Evolutionary conservation across 2,329 filamentous ascomycete species (phyloP).

Genomic region (Penicillium polonicum): DNA sequence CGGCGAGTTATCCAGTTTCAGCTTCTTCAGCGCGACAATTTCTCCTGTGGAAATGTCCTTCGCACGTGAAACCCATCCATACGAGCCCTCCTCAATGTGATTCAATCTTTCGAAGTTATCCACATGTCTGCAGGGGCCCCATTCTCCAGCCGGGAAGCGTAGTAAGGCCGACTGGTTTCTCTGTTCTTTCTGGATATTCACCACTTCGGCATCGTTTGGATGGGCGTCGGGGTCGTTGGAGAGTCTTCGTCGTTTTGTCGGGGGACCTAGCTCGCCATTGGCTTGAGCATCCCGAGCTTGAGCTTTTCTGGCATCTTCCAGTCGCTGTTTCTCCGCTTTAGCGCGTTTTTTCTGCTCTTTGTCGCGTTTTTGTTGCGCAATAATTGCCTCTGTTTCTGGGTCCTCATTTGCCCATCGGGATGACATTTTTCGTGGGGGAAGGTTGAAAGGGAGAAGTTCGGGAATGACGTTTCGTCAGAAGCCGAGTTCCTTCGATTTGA

Average conservation of each 20-base stretch:
- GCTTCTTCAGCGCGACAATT: slow-evolving; percentile 86
- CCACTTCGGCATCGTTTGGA: slow-evolving; percentile 27
- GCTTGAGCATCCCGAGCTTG: slow-evolving; percentile 29
- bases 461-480: slow-evolving; percentile 26
- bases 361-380: slow-evolving; percentile 68
- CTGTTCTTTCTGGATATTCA: slow-evolving; percentile 21
- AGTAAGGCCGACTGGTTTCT: slow-evolving; percentile 58
- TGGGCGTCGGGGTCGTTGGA: slow-evolving; percentile 47
- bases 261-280: slow-evolving; percentile 42
- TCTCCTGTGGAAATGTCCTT: slow-evolving; percentile 70
- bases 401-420: slow-evolving; percentile 89
- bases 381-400: slow-evolving; percentile 71
- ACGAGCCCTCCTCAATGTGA: slow-evolving; percentile 95
- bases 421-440: slow-evolving; percentile 49
- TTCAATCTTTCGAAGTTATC: slow-evolving; percentile 91
- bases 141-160: slow-evolving; percentile 67
- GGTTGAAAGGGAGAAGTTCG: slow-evolving; percentile 5
- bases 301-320: slow-evolving; percentile 53
- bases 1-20: slow-evolving; percentile 78
- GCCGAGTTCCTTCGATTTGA: slow-evolving; percentile 35
- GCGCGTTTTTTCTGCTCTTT: slow-evolving; percentile 86
- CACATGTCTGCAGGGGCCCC: slow-evolving; percentile 72
- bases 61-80: slow-evolving; percentile 89
- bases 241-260: slow-evolving; percentile 62
- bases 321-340: slow-evolving; percentile 77